Evolutionary conservation across 2,329 filamentous ascomycete genomes (phyloP).

Genomic region (Ophiostoma sp.): DNA sequence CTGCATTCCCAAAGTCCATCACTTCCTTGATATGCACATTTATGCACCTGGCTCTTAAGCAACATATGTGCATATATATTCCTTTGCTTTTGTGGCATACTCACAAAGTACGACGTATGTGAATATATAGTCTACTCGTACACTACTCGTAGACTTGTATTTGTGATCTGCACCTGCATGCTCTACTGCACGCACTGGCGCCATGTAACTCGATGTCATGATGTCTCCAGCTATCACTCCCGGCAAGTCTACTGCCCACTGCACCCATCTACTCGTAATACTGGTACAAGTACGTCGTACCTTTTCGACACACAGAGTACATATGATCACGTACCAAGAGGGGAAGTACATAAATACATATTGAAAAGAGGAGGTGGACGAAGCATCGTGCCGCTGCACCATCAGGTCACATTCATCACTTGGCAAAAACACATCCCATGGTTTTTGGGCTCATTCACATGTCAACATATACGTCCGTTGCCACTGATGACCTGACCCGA

Average conservation of each 20-base stretch:
- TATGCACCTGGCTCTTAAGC: background rate
- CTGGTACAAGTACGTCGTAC: background rate
- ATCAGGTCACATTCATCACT: conserved; percentile 3
- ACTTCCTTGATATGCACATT: background rate
- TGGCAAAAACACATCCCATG: background rate
- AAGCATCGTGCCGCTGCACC: background rate
- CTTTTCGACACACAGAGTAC: no score
- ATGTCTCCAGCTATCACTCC: background rate
- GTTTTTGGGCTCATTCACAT: background rate
- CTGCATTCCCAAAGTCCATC: background rate
- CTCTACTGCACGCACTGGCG: conserved; percentile 8
- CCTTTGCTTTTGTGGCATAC: background rate
- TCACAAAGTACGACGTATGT: no score
- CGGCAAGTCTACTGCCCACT: conserved; percentile 6
- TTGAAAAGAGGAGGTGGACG: background rate
- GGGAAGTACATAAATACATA: no score
- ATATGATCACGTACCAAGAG: no score
- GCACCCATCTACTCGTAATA: background rate
- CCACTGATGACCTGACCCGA: background rate
- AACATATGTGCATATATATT: background rate
- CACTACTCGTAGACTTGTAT: background rate
- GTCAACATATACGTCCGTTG: background rate
- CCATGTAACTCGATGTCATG: conserved; percentile 7
- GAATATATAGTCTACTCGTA: background rate
- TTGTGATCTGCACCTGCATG: conserved; percentile 12